Percentiles rank a stretch among this genome's conserved stretches.
Conservation (phyloP, 495 filamentous ascomycete species). For the Achaetomiella virescens region DNA sequence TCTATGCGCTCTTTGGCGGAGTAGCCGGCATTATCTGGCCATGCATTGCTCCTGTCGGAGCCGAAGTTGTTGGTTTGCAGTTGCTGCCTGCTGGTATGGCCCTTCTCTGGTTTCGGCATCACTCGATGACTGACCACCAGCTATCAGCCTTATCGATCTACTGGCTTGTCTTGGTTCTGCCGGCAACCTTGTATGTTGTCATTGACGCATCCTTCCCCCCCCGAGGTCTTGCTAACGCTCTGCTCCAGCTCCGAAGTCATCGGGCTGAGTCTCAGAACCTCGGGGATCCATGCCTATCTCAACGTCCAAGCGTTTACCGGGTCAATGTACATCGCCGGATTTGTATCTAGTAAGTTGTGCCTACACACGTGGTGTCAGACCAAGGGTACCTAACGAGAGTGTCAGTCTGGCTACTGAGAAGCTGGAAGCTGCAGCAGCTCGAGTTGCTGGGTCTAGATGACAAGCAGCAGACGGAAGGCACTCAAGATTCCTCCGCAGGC, state of each 20-base stretch:
- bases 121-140: not conserved
- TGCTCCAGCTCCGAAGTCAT: slow-evolving; percentile 56
- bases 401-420: slow-evolving; percentile 36
- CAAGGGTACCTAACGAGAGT: not conserved
- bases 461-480: slow-evolving; percentile 24
- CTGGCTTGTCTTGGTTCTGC: slow-evolving; percentile 68
- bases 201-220: too few relatives aligned
- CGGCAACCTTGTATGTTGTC: slow-evolving; percentile 53
- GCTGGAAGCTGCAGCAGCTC: slow-evolving; percentile 40
- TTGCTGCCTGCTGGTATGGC: slow-evolving; percentile 57
- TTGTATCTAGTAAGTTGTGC: slow-evolving; percentile 30
- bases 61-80: slow-evolving; percentile 70
- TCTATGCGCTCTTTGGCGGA: slow-evolving; percentile 64
- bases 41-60: slow-evolving; percentile 63
- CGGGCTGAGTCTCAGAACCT: slow-evolving; percentile 56
- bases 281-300: slow-evolving; percentile 36
- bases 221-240: not conserved
- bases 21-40: slow-evolving; percentile 73
- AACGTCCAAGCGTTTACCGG: slow-evolving; percentile 39
- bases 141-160: slow-evolving; percentile 55
- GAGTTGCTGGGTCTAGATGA: slow-evolving; percentile 25
- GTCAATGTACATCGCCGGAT: slow-evolving; percentile 33
- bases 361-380: not conserved
- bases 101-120: not conserved
- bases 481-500: slow-evolving; percentile 16